Percentiles rank a stretch among this genome's conserved stretches.
These are phyloP conservation scores for Pyrrhoderma lamaoense DNA, from an alignment of 1,284 basidiomycete genomes.

Conservation along the genomic window DNA sequence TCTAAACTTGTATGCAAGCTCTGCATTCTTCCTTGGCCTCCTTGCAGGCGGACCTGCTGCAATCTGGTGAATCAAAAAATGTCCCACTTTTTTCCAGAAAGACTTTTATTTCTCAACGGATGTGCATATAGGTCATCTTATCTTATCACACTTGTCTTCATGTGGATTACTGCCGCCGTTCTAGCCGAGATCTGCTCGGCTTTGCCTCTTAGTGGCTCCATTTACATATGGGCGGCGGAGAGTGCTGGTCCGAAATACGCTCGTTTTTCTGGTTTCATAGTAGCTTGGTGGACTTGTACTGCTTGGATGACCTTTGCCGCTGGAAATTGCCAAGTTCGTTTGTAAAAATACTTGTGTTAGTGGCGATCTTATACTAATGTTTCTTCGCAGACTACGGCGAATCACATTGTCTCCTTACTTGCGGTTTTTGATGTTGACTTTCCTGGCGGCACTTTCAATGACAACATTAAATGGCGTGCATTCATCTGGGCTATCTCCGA, in stretches of 20 bases:
- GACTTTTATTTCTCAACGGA: constrained; percentile 5
- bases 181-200: constrained; percentile 85
- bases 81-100: background rate
- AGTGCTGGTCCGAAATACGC: constrained; percentile 79
- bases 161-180: constrained; percentile 78
- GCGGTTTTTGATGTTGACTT: constrained; percentile 73
- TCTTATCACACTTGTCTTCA: constrained; percentile 71
- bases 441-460: constrained; percentile 63
- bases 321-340: constrained; percentile 69
- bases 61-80: constrained; percentile 47
- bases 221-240: constrained; percentile 87
- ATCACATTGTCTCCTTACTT: constrained; percentile 76
- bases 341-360: background rate
- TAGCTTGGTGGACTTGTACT: constrained; percentile 84
- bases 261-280: constrained; percentile 77
- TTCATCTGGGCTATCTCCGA: constrained; percentile 79
- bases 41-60: constrained; percentile 80
- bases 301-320: constrained; percentile 89
- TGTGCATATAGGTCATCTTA: constrained; percentile 60
- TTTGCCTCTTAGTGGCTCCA: constrained; percentile 77
- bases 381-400: constrained; percentile 60
- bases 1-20: constrained; percentile 34
- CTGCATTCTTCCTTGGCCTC: constrained; percentile 73
- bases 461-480: constrained; percentile 76
- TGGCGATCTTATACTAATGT: background rate